phyloP scores from a whole-genome alignment of 1,139 yeast species.

The Keqinozyma sinolaborantium region DNA sequence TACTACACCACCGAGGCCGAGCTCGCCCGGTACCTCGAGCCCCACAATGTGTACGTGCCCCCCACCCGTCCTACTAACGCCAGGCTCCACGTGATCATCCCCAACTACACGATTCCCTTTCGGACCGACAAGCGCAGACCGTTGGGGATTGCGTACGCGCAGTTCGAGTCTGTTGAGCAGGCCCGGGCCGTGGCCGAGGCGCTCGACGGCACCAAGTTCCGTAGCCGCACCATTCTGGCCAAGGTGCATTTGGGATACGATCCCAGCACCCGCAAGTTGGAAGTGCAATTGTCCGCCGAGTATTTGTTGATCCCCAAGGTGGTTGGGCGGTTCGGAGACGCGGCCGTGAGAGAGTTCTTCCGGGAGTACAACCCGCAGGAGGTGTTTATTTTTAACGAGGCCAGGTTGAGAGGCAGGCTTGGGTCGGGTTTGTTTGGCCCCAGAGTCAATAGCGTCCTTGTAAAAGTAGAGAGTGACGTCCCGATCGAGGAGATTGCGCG shows the following conservation, averaged over 20 bases:
- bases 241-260: constrained; percentile 39
- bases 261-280: constrained; percentile 16
- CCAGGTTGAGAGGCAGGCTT: constrained; percentile 4
- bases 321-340: constrained; percentile 35
- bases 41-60: constrained; percentile 14
- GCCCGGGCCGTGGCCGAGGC: constrained; percentile 45
- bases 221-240: constrained; percentile 33
- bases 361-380: constrained; percentile 44
- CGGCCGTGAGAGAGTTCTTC: constrained; percentile 40
- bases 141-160: constrained; percentile 66
- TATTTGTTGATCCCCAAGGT: constrained; percentile 45
- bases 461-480: constrained; percentile 44
- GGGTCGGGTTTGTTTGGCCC: constrained; percentile 8
- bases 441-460: constrained; percentile 47
- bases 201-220: constrained; percentile 37
- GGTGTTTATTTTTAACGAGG: constrained; percentile 42
- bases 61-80: constrained; percentile 4
- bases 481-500: constrained; percentile 42
- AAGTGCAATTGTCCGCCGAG: background rate
- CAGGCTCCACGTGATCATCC: constrained; percentile 46
- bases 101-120: constrained; percentile 51
- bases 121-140: constrained; percentile 39
- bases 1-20: constrained; percentile 44
- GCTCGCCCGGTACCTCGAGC: constrained; percentile 27
- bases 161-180: constrained; percentile 46